phyloP scores from a whole-genome alignment of 495 filamentous ascomycete genomes.

The Hypoxylon cercidicola region DNA sequence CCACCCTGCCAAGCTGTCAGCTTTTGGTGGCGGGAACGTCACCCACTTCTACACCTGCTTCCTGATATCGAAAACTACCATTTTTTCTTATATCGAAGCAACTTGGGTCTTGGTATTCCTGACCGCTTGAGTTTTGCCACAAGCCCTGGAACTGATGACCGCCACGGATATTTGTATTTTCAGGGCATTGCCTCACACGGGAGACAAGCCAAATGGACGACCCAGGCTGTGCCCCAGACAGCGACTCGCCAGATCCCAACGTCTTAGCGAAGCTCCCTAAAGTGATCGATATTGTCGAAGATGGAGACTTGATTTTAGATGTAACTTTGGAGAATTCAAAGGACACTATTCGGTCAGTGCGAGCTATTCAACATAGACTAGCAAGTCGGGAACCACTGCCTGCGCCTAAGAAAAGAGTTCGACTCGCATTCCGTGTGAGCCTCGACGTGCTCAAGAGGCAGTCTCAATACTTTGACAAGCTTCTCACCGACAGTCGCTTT shows the following conservation, averaged over 20 bases:
- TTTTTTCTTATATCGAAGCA: no score
- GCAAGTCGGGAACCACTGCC: slow-evolving; percentile 37
- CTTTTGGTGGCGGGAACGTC: slow-evolving; percentile 21
- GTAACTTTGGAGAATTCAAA: slow-evolving; percentile 63
- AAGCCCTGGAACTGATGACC: slow-evolving; percentile 44
- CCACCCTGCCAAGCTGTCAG: slow-evolving; percentile 33
- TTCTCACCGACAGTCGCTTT: slow-evolving; percentile 63
- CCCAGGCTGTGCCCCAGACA: slow-evolving; percentile 28
- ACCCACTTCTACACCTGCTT: slow-evolving; percentile 21
- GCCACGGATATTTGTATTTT: slow-evolving; percentile 35
- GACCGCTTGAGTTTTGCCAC: slow-evolving; percentile 10
- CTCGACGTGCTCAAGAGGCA: slow-evolving; percentile 52
- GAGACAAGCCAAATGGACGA: slow-evolving; percentile 49
- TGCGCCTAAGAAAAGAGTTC: slow-evolving; percentile 46
- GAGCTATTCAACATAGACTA: slow-evolving; percentile 30
- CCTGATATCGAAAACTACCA: background rate
- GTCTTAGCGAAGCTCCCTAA: slow-evolving; percentile 29
- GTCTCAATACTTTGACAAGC: slow-evolving; percentile 68
- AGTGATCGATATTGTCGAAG: slow-evolving; percentile 56
- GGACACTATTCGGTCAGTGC: slow-evolving; percentile 49
- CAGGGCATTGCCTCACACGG: slow-evolving; percentile 48
- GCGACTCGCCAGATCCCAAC: slow-evolving; percentile 29
- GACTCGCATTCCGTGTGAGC: slow-evolving; percentile 53
- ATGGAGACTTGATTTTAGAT: slow-evolving; percentile 67
- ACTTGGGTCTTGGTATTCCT: background rate